Conservation (phyloP, 1,284 basidiomycete genomes). For the Mycena citricolor region DNA sequence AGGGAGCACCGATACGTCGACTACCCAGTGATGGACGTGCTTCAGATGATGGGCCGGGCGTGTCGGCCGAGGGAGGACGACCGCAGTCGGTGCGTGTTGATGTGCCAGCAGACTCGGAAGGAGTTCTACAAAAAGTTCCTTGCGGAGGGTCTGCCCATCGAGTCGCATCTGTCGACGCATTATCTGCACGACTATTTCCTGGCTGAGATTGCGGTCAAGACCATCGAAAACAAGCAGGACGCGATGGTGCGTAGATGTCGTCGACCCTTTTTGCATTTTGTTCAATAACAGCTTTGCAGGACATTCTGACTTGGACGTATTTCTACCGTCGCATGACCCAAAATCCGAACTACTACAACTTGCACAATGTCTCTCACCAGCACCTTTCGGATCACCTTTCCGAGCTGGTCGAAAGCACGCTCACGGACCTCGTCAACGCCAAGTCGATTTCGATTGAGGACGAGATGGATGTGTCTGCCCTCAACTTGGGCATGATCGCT, state of each 20-base stretch:
- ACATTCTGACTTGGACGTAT: slow-evolving; percentile 92
- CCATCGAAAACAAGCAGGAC: slow-evolving; percentile 98
- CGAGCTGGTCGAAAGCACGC: slow-evolving; percentile 91
- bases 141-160: slow-evolving; percentile 95
- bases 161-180: slow-evolving; percentile 87
- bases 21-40: slow-evolving; percentile 95
- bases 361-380: slow-evolving; percentile 91
- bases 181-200: slow-evolving; percentile 96
- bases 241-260: slow-evolving; percentile 88
- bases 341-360: slow-evolving; percentile 94
- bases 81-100: slow-evolving; percentile 88
- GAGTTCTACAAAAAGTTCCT: slow-evolving; percentile 99
- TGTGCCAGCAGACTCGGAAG: slow-evolving; percentile 96
- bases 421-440: slow-evolving; percentile 88
- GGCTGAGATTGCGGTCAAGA: slow-evolving; percentile 97
- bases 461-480: slow-evolving; percentile 89
- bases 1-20: slow-evolving; percentile 97
- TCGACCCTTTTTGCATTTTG: slow-evolving; percentile 26
- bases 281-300: slow-evolving; percentile 44
- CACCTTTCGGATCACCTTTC: slow-evolving; percentile 94
- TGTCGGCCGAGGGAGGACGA: slow-evolving; percentile 87
- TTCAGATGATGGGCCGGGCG: slow-evolving; percentile 98
- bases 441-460: slow-evolving; percentile 96
- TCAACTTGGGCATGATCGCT: slow-evolving; percentile 96
- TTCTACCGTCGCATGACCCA: slow-evolving; percentile 97